A percentile compares a stretch with the other conserved stretches of the same genome.
Evolutionary conservation across 202 grass and related monocot genomes (phyloP).

Genomic region (Panicum virgatum): DNA sequence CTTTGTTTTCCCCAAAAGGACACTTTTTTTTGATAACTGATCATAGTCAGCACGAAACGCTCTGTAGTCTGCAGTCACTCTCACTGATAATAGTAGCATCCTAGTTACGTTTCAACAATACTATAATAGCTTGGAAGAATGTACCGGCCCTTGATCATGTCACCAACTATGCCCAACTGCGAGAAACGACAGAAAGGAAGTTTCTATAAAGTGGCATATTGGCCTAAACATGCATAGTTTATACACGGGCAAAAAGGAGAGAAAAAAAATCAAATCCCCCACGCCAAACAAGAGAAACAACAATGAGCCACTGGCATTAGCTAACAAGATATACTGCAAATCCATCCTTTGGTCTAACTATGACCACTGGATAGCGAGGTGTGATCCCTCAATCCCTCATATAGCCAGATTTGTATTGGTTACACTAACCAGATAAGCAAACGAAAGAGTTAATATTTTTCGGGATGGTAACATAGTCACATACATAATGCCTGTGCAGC

Average conservation of each 20-base stretch:
- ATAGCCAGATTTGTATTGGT: background rate
- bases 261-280: background rate
- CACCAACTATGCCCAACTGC: conserved; percentile 5
- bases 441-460: conserved; percentile 17
- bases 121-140: background rate
- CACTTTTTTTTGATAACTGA: background rate
- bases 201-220: conserved; percentile 4
- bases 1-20: background rate
- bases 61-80: background rate
- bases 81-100: background rate
- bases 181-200: conserved; percentile 3
- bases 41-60: background rate
- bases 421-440: conserved; percentile 25
- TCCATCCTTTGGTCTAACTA: background rate
- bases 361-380: background rate
- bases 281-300: background rate
- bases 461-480: conserved; percentile 43
- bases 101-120: background rate
- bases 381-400: background rate
- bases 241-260: background rate
- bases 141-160: background rate
- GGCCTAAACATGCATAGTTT: background rate
- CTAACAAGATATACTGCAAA: conserved; percentile 22
- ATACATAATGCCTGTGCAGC: conserved; percentile 98
- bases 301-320: background rate